These are phyloP conservation scores for Lophium mytilinum DNA, from an alignment of 495 filamentous ascomycete species.

Conservation along the genomic window DNA sequence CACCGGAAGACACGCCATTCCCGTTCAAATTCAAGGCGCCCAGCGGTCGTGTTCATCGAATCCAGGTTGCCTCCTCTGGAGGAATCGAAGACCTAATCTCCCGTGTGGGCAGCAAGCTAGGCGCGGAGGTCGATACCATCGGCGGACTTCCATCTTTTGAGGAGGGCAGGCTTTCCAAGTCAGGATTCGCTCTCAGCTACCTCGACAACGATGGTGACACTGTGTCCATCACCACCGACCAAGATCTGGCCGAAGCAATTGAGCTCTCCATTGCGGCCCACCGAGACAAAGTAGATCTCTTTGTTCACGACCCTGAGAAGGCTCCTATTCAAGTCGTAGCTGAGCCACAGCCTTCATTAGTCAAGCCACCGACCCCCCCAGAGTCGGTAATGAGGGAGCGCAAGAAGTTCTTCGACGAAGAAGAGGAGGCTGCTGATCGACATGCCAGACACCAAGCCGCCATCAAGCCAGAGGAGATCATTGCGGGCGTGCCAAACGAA, in stretches of 20 bases:
- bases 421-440: slow-evolving; percentile 49
- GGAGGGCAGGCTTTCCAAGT: slow-evolving; percentile 67
- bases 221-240: slow-evolving; percentile 93
- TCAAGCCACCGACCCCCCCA: slow-evolving; percentile 49
- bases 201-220: slow-evolving; percentile 96
- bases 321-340: slow-evolving; percentile 62
- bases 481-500: slow-evolving; percentile 91
- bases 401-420: slow-evolving; percentile 44
- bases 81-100: slow-evolving; percentile 76
- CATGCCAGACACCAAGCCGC: slow-evolving; percentile 28
- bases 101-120: slow-evolving; percentile 77
- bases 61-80: slow-evolving; percentile 72
- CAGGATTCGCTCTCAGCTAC: slow-evolving; percentile 93
- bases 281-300: slow-evolving; percentile 91
- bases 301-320: slow-evolving; percentile 88
- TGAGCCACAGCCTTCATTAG: slow-evolving; percentile 54
- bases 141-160: slow-evolving; percentile 67
- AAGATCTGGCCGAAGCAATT: slow-evolving; percentile 87
- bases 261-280: slow-evolving; percentile 64
- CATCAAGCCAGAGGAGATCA: slow-evolving; percentile 62
- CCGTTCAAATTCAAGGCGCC: slow-evolving; percentile 99
- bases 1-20: slow-evolving; percentile 68
- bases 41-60: slow-evolving; percentile 85
- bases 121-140: slow-evolving; percentile 74
- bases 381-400: slow-evolving; percentile 53